Evolutionary conservation across 148 eudicot species (phyloP).

Genomic region (Spergularia bocconei): DNA sequence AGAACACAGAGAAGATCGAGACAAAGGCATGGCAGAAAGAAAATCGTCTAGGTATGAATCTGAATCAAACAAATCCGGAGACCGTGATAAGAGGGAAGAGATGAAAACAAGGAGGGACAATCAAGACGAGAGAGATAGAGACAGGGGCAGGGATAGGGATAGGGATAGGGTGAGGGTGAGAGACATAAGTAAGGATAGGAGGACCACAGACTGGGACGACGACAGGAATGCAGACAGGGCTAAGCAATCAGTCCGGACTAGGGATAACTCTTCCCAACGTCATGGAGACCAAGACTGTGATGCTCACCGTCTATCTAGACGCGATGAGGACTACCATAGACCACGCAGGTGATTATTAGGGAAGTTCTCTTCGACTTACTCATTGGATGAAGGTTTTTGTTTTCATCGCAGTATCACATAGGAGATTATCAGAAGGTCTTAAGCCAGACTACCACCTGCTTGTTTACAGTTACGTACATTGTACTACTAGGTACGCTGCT

Average conservation of each 20-base stretch:
- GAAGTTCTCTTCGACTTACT: neutral
- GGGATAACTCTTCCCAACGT: constrained; percentile 2
- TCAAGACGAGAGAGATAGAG: constrained; percentile 23
- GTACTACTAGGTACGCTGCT: too few relatives aligned
- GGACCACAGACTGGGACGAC: constrained; percentile 27
- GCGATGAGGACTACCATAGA: constrained; percentile 38
- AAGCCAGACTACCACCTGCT: neutral
- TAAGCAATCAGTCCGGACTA: too few relatives aligned
- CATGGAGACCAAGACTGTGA: constrained; percentile 36
- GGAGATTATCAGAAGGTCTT: neutral
- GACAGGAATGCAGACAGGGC: too few relatives aligned
- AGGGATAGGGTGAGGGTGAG: constrained; percentile 19
- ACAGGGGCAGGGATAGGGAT: neutral
- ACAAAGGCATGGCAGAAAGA: constrained; percentile 29
- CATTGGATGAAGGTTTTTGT: too few relatives aligned
- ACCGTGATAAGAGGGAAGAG: constrained; percentile 47
- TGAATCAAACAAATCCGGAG: constrained; percentile 36
- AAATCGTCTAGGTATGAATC: constrained; percentile 36
- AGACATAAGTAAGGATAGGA: constrained; percentile 18
- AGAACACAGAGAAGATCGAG: constrained; percentile 13
- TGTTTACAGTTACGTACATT: neutral
- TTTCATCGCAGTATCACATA: neutral
- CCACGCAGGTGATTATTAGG: constrained; percentile 29
- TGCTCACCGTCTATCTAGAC: constrained; percentile 32
- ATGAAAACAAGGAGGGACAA: constrained; percentile 46